Evolutionary conservation across 139 green algal species (phyloP).

Genomic region (Haematococcus lacustris): DNA sequence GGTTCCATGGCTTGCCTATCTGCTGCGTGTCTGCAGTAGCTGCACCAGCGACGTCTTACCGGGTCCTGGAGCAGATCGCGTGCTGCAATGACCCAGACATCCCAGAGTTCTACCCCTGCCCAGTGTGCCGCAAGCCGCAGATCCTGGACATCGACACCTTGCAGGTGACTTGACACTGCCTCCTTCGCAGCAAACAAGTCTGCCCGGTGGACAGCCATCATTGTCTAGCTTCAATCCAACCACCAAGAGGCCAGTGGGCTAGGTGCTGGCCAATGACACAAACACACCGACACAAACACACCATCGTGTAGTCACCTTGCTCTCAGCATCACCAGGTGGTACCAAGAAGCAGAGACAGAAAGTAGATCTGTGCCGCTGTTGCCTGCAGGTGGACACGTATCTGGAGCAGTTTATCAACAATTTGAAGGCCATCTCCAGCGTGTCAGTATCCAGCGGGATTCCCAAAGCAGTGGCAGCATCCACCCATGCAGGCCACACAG

Average conservation of each 20-base stretch:
- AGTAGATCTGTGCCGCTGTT: too few relatives aligned
- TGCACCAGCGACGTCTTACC: neutral
- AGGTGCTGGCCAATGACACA: too few relatives aligned
- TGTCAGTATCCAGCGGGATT: neutral
- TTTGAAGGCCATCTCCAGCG: neutral
- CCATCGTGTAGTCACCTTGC: too few relatives aligned
- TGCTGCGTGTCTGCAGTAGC: neutral
- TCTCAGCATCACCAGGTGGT: too few relatives aligned
- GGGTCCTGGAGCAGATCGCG: neutral
- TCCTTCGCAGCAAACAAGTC: neutral
- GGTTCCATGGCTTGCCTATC: neutral
- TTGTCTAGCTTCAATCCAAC: too few relatives aligned
- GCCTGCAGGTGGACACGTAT: constrained; percentile 4
- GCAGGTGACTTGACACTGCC: neutral
- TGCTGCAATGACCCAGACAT: constrained; percentile 48
- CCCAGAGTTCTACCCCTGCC: constrained; percentile 68
- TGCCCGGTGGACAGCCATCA: neutral
- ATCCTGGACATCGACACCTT: constrained; percentile 61
- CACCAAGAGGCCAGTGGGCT: too few relatives aligned
- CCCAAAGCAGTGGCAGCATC: neutral
- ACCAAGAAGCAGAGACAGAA: too few relatives aligned
- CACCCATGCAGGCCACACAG: neutral
- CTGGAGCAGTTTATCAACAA: constrained; percentile 2
- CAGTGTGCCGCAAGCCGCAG: constrained; percentile 69
- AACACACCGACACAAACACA: too few relatives aligned